Evolutionary conservation across 73 alveolate genomes (phyloP).

Genomic region (Paramecium bursaria): DNA sequence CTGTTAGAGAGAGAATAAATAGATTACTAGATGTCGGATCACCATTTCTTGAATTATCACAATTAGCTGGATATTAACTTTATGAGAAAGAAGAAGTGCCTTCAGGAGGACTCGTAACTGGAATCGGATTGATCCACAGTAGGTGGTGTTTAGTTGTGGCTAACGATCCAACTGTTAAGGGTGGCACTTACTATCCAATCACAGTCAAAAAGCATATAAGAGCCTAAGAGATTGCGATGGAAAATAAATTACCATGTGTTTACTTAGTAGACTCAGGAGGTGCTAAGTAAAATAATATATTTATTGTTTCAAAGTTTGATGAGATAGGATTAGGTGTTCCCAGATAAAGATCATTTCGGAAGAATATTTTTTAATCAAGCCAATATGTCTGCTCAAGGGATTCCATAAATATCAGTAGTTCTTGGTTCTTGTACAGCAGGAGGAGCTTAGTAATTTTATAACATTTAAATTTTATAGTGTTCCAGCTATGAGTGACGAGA

Average conservation of each 20-base stretch:
- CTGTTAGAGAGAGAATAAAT: constrained; percentile 78
- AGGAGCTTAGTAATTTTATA: constrained; percentile 85
- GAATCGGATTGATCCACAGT: constrained; percentile 91
- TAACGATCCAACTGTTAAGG: constrained; percentile 93
- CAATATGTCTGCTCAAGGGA: constrained; percentile 79
- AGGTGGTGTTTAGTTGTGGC: constrained; percentile 90
- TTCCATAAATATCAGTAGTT: constrained; percentile 88
- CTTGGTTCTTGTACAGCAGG: constrained; percentile 98
- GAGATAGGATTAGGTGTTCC: constrained; percentile 87
- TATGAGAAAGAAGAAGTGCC: constrained; percentile 85
- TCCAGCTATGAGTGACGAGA: constrained; percentile 98
- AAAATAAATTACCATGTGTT: constrained; percentile 94
- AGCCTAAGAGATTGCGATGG: constrained; percentile 96
- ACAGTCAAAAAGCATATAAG: constrained; percentile 96
- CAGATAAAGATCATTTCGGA: constrained; percentile 95
- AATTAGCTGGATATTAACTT: constrained; percentile 84
- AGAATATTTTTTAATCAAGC: constrained; percentile 96
- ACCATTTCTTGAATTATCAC: constrained; percentile 89
- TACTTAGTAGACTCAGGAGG: constrained; percentile 98
- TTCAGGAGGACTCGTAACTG: constrained; percentile 91
- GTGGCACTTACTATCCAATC: constrained; percentile 95
- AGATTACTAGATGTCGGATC: constrained; percentile 81
- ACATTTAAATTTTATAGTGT: constrained; percentile 67
- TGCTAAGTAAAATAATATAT: constrained; percentile 72
- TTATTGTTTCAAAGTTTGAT: background rate